Percentiles rank a stretch among this genome's conserved stretches.
phyloP scores from a whole-genome alignment of 257 asterid genomes.

The Solanum pennellii region DNA sequence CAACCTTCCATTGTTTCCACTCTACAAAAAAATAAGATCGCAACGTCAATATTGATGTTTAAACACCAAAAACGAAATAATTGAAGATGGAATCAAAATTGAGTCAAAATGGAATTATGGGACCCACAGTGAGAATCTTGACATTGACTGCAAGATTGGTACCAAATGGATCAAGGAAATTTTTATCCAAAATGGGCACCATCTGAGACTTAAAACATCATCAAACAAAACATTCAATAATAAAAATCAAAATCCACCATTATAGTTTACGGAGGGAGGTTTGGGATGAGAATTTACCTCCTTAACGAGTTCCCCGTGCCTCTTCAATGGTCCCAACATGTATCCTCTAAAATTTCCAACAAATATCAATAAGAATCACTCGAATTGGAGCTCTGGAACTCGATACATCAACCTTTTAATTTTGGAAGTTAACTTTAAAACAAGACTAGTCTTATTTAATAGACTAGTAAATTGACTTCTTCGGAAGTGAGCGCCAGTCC shows the following conservation, averaged over 20 bases:
- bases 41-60: neutral
- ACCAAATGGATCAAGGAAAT: neutral
- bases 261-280: neutral
- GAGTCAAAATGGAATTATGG: neutral
- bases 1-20: neutral
- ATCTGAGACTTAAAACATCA: neutral
- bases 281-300: neutral
- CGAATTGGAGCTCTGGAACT: neutral
- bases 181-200: neutral
- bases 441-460: too few relatives aligned
- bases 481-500: neutral
- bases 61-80: neutral
- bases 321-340: neutral
- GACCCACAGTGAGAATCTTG: too few relatives aligned
- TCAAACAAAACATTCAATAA: neutral
- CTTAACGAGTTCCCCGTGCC: neutral
- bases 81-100: neutral
- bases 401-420: too few relatives aligned
- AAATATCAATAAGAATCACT: neutral
- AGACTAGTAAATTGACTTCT: neutral
- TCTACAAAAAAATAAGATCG: neutral
- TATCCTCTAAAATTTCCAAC: too few relatives aligned
- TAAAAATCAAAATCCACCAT: neutral
- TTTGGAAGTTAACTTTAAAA: too few relatives aligned
- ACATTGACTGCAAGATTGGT: neutral